phyloP scores from a whole-genome alignment of 2,329 filamentous ascomycete genomes.

The Alternaria sp. region DNA sequence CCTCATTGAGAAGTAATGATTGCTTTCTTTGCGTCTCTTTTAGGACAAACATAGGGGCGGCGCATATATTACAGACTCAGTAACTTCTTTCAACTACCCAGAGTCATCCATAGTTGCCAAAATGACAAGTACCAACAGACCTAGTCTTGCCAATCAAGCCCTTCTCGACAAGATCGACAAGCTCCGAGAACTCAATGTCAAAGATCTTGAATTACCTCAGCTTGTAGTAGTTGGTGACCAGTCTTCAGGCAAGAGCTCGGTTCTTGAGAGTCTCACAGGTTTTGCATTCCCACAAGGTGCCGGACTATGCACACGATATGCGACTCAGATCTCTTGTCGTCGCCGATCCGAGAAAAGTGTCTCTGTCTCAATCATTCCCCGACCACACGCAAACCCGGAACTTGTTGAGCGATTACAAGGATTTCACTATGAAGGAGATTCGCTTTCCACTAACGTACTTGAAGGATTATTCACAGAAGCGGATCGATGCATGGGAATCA shows the following conservation, averaged over 20 bases:
- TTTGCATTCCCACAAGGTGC: constrained; percentile 52
- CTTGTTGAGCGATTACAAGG: constrained; percentile 5
- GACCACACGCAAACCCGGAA: constrained; percentile 23
- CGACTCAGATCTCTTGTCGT: constrained; percentile 65
- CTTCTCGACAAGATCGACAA: constrained; percentile 39
- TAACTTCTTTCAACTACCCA: neutral
- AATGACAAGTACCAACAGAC: neutral
- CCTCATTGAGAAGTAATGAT: neutral
- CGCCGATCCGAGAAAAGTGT: constrained; percentile 49
- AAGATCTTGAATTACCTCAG: constrained; percentile 43
- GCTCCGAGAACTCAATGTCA: constrained; percentile 28
- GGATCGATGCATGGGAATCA: neutral
- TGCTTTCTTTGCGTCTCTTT: neutral
- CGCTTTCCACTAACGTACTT: neutral
- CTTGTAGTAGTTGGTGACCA: constrained; percentile 18
- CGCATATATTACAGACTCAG: neutral
- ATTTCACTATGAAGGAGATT: constrained; percentile 5
- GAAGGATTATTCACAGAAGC: constrained; percentile 1
- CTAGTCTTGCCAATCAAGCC: constrained; percentile 15
- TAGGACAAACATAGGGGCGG: neutral
- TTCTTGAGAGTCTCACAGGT: constrained; percentile 46
- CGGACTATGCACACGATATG: constrained; percentile 65
- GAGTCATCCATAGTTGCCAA: neutral
- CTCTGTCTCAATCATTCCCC: constrained; percentile 41
- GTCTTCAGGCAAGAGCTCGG: constrained; percentile 45